phyloP scores from a whole-genome alignment of 2,329 filamentous ascomycete genomes.

The Trichoderma aggressivum region DNA sequence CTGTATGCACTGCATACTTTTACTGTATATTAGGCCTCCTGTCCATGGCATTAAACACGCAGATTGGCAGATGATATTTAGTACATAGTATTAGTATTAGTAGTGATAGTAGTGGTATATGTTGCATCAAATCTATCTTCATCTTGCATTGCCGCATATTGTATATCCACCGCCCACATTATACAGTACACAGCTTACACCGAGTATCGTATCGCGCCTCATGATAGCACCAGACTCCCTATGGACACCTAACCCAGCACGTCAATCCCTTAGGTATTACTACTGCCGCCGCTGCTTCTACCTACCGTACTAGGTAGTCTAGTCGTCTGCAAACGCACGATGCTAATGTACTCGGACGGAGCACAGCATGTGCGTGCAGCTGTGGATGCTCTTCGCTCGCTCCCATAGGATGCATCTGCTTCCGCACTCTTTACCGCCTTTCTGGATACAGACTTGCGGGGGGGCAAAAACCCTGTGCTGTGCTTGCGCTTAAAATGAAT shows the following conservation, averaged over 20 bases:
- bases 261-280: neutral
- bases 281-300: neutral
- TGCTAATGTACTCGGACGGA: neutral
- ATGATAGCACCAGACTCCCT: neutral
- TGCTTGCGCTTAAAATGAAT: slow-evolving; percentile 2
- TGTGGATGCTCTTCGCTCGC: neutral
- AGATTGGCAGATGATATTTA: too few species aligned
- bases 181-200: neutral
- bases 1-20: too few species aligned
- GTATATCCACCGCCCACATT: neutral
- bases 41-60: neutral
- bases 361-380: neutral
- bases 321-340: neutral
- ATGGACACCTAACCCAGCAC: neutral
- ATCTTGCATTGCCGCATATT: neutral
- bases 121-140: neutral
- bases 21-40: too few species aligned
- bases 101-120: too few species aligned
- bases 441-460: slow-evolving; percentile 11
- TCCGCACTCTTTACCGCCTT: slow-evolving; percentile 17
- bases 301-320: neutral
- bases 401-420: neutral
- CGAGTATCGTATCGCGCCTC: neutral
- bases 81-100: too few species aligned
- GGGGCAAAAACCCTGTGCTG: slow-evolving; percentile 9